These are phyloP conservation scores for Sicyos edulis DNA, from an alignment of 306 rosid genomes.

Conservation along the genomic window DNA sequence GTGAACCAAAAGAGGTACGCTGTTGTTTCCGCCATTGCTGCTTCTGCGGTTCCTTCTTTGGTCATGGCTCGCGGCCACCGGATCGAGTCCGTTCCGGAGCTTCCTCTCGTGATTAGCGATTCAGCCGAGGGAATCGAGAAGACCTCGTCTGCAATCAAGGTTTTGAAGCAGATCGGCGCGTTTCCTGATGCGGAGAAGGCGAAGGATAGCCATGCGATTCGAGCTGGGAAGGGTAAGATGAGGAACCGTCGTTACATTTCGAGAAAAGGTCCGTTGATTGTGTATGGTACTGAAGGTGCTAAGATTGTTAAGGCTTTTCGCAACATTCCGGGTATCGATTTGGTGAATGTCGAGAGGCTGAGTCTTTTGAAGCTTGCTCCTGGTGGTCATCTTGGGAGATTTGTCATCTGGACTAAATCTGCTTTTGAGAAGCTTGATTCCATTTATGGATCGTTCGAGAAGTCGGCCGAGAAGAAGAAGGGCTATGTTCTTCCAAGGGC, in stretches of 20 bases:
- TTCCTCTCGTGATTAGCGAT: slow-evolving; percentile 32
- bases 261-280: slow-evolving; percentile 36
- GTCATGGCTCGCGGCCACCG: slow-evolving; percentile 34
- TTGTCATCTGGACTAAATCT: slow-evolving; percentile 39
- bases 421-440: slow-evolving; percentile 41
- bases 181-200: too few species aligned
- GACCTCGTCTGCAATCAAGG: slow-evolving; percentile 33
- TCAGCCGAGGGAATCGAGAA: slow-evolving; percentile 33
- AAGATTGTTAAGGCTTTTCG: slow-evolving; percentile 37
- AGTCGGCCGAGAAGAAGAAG: slow-evolving; percentile 31
- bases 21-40: slow-evolving; percentile 34
- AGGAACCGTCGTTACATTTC: slow-evolving; percentile 31
- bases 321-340: slow-evolving; percentile 33
- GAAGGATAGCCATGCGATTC: too few species aligned
- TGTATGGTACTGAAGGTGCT: slow-evolving; percentile 37
- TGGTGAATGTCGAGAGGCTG: slow-evolving; percentile 39
- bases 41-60: slow-evolving; percentile 34
- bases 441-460: slow-evolving; percentile 37
- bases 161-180: slow-evolving; percentile 20
- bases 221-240: too few species aligned
- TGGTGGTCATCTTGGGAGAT: slow-evolving; percentile 40
- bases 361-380: slow-evolving; percentile 39
- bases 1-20: slow-evolving; percentile 37
- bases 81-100: slow-evolving; percentile 32
- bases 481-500: too few species aligned